Base-by-base conservation (phyloP, 2,329 filamentous ascomycete species). In the Fusarium annulatum region DNA sequence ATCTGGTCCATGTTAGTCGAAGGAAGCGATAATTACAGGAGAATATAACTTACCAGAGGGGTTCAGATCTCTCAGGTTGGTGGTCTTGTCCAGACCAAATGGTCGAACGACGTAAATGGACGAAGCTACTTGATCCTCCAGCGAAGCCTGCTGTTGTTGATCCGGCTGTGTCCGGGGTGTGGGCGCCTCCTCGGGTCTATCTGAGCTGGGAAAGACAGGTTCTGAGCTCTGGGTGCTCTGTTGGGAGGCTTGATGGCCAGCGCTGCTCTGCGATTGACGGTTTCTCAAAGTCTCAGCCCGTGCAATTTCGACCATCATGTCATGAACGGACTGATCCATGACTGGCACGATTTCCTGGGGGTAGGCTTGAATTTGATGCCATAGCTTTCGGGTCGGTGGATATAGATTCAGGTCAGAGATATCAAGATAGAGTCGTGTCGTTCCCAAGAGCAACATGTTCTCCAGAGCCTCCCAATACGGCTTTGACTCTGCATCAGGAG, bases 311-410 rank as follows among this genome's bases (percentile, higher is more conserved):
- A 96, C 90, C 92, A 98, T 97, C 61, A 94, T 88, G 83, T 99
- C 96, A 80, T 97, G 97, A 57, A 98, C 90, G 10, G 92, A 91
- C 82, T 97, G 94, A 87, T 99, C 97, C 93, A 99, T 97, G 52
- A 98, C 88, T 6, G 96, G 95, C 49, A 99, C 93, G 60, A 99
- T 95, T 87, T 99, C 96, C 79, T 96, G 95, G 0, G 96, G 96
- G 79, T 98, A 99, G 19, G 93, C 92, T 81, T 97, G 94, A 65
- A 97, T 87, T 82, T 99, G 97, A 81, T 98, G 94, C 94, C 95
- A 98, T 63, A 99, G 86, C 84, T 98, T 98, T 77, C 92, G 87
- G 1, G 96, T 98, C 2, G 94, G 91, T 7, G 97, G 96, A 80
- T 98, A 99, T 18, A 95, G 89, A 81, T 97, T 97, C 67, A 99